Percentiles rank a stretch among this genome's conserved stretches.
These are phyloP conservation scores for Macrophomina pseudophaseolina DNA, from an alignment of 2,329 filamentous ascomycete genomes.

Conservation along the genomic window DNA sequence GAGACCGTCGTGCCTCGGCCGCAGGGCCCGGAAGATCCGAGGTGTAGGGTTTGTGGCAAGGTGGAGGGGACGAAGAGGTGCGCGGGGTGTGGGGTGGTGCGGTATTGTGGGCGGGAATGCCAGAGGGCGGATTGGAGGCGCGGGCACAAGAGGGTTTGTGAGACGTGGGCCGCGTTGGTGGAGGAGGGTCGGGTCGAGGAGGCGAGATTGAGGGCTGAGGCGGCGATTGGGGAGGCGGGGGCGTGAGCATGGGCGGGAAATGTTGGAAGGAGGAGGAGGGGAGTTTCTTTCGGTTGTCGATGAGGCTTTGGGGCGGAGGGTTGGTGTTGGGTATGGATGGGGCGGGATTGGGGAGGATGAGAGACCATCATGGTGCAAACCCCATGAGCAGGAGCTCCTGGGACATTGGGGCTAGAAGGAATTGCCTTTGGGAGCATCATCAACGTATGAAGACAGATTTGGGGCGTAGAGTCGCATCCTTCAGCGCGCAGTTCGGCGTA, in stretches of 20 bases:
- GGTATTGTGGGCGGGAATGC: constrained; percentile 25
- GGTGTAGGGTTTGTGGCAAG: constrained; percentile 17
- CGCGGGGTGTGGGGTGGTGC: constrained; percentile 14
- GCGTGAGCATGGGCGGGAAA: neutral
- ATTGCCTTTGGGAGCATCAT: too few species aligned
- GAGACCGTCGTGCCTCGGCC: neutral
- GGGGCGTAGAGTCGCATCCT: too few species aligned
- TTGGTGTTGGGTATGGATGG: too few species aligned
- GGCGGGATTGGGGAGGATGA: too few species aligned
- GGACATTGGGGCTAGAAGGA: too few species aligned
- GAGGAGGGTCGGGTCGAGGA: neutral
- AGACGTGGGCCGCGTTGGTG: constrained; percentile 1
- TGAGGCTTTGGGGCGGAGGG: too few species aligned
- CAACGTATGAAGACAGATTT: too few species aligned
- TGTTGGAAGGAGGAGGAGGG: neutral
- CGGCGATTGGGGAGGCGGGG: neutral
- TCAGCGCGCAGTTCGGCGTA: too few species aligned
- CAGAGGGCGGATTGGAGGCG: constrained; percentile 21
- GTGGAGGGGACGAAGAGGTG: constrained; percentile 16
- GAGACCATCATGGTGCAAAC: too few species aligned
- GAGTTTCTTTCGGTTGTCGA: neutral
- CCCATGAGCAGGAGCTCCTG: too few species aligned
- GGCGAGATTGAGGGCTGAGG: neutral
- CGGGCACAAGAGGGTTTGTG: constrained; percentile 22
- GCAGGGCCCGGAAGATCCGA: neutral